These are phyloP conservation scores for Metschnikowia shivogae DNA, from an alignment of 805 yeast genomes.

Conservation along the genomic window DNA sequence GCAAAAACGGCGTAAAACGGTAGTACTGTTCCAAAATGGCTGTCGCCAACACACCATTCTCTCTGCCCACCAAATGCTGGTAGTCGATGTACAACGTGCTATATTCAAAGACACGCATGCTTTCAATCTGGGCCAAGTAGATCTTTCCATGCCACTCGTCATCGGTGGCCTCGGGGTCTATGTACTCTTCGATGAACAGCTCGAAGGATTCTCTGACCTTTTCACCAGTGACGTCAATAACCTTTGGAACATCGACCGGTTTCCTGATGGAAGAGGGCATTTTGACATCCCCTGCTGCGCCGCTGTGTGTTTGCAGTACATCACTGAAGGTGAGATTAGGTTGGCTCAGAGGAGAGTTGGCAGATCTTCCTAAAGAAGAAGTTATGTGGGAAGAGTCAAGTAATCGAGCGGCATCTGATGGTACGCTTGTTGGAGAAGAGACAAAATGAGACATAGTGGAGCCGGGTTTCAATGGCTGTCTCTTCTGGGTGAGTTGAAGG, in stretches of 20 bases:
- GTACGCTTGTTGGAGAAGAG: constrained; percentile 41
- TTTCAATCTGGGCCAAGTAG: constrained; percentile 75
- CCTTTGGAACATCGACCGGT: constrained; percentile 60
- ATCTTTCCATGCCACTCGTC: constrained; percentile 48
- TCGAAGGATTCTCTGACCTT: constrained; percentile 91
- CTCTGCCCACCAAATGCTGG: constrained; percentile 67
- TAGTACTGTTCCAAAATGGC: constrained; percentile 91
- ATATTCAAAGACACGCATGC: constrained; percentile 72
- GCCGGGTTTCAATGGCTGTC: neutral
- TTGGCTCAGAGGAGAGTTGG: constrained; percentile 29
- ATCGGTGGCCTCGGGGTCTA: constrained; percentile 35
- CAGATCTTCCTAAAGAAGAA: constrained; percentile 38
- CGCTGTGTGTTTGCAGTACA: constrained; percentile 28
- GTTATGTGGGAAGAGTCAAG: constrained; percentile 41
- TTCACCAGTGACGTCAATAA: constrained; percentile 88
- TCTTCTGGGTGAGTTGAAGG: neutral
- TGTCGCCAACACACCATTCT: constrained; percentile 81
- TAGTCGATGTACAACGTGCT: constrained; percentile 83
- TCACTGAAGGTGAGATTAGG: constrained; percentile 18
- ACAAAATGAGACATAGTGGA: constrained; percentile 38
- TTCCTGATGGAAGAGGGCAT: constrained; percentile 16
- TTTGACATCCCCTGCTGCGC: constrained; percentile 56
- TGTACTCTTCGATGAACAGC: constrained; percentile 67
- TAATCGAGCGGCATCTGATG: constrained; percentile 42
- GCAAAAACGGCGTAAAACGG: constrained; percentile 82